phyloP scores from a whole-genome alignment of 2,329 filamentous ascomycete genomes.

The Penicillium aurantiogriseum region DNA sequence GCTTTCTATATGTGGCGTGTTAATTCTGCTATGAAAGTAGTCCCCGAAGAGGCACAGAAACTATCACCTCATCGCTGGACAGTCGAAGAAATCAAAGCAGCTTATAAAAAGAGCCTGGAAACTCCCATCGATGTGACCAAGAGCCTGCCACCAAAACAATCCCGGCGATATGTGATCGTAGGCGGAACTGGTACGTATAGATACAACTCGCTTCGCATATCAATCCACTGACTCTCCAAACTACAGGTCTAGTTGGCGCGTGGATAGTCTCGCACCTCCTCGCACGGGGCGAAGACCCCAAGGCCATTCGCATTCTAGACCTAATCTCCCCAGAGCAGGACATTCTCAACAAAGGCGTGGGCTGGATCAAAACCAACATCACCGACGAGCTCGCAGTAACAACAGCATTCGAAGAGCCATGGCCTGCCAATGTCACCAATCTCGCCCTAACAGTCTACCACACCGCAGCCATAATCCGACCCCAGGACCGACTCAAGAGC shows the following conservation, averaged over 20 bases:
- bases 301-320: constrained; percentile 56
- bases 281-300: constrained; percentile 51
- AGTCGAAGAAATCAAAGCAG: constrained; percentile 30
- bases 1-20: constrained; percentile 32
- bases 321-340: constrained; percentile 46
- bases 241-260: constrained; percentile 54
- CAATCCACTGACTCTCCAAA: constrained; percentile 5
- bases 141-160: constrained; percentile 38
- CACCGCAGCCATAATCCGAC: constrained; percentile 55
- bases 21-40: constrained; percentile 27
- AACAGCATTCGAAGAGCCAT: constrained; percentile 50
- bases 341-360: constrained; percentile 46
- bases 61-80: constrained; percentile 36
- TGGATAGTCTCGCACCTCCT: constrained; percentile 56
- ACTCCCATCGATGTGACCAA: constrained; percentile 34
- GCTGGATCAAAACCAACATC: constrained; percentile 53
- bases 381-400: constrained; percentile 46
- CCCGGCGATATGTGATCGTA: constrained; percentile 40
- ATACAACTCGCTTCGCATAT: background rate
- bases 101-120: constrained; percentile 31
- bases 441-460: constrained; percentile 58
- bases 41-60: constrained; percentile 28
- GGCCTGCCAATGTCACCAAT: constrained; percentile 43
- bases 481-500: constrained; percentile 48
- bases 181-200: constrained; percentile 39